Conservation (phyloP, 108 stramenopile species). For the Conticribra weissflogii region DNA sequence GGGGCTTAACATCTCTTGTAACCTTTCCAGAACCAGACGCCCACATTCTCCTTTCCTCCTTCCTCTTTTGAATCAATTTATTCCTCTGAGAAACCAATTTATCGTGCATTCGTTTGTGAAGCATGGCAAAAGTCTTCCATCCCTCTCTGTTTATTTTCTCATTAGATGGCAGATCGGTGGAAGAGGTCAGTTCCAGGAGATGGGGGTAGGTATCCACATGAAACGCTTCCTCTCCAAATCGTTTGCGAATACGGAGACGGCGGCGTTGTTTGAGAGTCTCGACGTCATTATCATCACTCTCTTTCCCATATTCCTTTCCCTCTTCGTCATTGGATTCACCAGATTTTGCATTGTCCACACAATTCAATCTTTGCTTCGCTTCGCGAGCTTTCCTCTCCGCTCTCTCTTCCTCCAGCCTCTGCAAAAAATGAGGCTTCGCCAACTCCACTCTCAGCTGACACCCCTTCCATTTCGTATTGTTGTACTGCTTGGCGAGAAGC, state of each 20-base stretch:
- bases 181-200: slow-evolving; percentile 1
- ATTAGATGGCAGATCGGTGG: too few species aligned
- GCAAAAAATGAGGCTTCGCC: slow-evolving; percentile 75
- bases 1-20: not conserved
- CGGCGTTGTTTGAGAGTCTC: slow-evolving; percentile 45
- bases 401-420: slow-evolving; percentile 66
- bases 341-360: slow-evolving; percentile 8
- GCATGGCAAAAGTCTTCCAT: slow-evolving; percentile 24
- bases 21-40: slow-evolving; percentile 7
- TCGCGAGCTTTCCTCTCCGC: slow-evolving; percentile 21
- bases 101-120: slow-evolving; percentile 22
- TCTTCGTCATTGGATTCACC: slow-evolving; percentile 1
- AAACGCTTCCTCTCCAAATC: slow-evolving; percentile 72
- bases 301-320: not conserved
- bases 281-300: slow-evolving; percentile 14
- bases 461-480: slow-evolving; percentile 91
- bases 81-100: slow-evolving; percentile 19
- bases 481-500: slow-evolving; percentile 62
- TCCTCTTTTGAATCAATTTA: slow-evolving; percentile 31
- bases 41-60: slow-evolving; percentile 28
- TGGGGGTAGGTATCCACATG: slow-evolving; percentile 70
- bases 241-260: slow-evolving; percentile 67
- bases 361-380: not conserved
- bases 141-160: slow-evolving; percentile 5
- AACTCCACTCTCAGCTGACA: slow-evolving; percentile 67